Conservation (phyloP, 192 early-diverging fungal genomes). For the Ramicandelaber brevisporus region DNA sequence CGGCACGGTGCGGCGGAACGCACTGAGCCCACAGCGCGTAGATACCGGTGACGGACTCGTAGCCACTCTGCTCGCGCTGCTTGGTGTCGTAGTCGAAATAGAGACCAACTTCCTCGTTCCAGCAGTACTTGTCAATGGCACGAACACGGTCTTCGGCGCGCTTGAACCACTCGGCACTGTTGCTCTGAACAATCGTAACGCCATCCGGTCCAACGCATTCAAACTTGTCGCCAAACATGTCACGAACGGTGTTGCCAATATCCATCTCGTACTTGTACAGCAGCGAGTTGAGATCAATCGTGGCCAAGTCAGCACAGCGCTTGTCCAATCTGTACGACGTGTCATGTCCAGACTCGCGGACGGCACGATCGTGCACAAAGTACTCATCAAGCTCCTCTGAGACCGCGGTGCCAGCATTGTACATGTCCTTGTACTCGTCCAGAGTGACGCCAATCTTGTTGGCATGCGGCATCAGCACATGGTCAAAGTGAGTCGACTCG, state of each 20-base stretch:
- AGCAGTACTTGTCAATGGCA: slow-evolving; percentile 54
- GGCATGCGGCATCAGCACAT: slow-evolving; percentile 63
- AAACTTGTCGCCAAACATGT: slow-evolving; percentile 26
- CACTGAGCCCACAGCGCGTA: slow-evolving; percentile 86
- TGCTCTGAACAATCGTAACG: no score
- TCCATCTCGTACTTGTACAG: slow-evolving; percentile 94
- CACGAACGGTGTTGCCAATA: slow-evolving; percentile 42
- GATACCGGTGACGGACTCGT: slow-evolving; percentile 70
- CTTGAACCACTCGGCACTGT: slow-evolving; percentile 29
- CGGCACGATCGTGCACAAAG: slow-evolving; percentile 93
- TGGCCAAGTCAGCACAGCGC: slow-evolving; percentile 71
- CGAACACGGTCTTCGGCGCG: slow-evolving; percentile 31
- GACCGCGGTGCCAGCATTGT: slow-evolving; percentile 31
- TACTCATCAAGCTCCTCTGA: slow-evolving; percentile 80
- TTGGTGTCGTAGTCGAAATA: slow-evolving; percentile 83
- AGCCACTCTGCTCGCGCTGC: slow-evolving; percentile 30
- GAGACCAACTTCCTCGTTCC: slow-evolving; percentile 50
- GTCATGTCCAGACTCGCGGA: slow-evolving; percentile 92
- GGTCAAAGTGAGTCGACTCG: slow-evolving; percentile 72
- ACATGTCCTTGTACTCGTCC: slow-evolving; percentile 44
- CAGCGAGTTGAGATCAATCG: slow-evolving; percentile 77
- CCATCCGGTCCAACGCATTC: slow-evolving; percentile 10
- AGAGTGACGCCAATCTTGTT: slow-evolving; percentile 29
- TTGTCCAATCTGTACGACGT: slow-evolving; percentile 85
- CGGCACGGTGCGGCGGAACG: slow-evolving; percentile 48